Evolutionary conservation across 768 basidiomycete genomes (phyloP).

Genomic region (Phaeotremella skinneri): DNA sequence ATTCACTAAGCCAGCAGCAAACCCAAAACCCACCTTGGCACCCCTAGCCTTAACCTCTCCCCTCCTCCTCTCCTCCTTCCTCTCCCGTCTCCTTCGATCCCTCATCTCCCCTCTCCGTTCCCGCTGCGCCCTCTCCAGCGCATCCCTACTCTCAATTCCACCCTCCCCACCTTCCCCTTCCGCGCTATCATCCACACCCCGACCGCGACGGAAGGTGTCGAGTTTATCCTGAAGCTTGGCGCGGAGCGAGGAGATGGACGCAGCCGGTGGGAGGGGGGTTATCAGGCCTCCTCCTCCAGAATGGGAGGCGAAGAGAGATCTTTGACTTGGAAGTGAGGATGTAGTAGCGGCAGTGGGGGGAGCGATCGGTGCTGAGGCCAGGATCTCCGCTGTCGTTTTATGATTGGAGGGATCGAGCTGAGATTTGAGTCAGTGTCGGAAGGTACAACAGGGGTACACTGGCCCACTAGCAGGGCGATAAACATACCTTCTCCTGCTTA

Average conservation of each 20-base stretch:
- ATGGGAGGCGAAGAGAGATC: slow-evolving; percentile 1
- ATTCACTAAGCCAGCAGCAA: neutral
- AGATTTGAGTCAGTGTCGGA: neutral
- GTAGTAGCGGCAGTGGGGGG: slow-evolving; percentile 5
- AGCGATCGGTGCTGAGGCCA: slow-evolving; percentile 42
- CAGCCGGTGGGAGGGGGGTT: slow-evolving; percentile 42
- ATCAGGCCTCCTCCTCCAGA: slow-evolving; percentile 8
- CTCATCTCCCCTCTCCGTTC: slow-evolving; percentile 74
- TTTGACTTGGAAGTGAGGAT: slow-evolving; percentile 2
- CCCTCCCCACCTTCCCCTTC: slow-evolving; percentile 55
- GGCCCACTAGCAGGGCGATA: too few species aligned
- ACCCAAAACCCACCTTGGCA: slow-evolving; percentile 39
- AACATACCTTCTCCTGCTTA: slow-evolving; percentile 72
- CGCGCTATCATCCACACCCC: slow-evolving; percentile 37
- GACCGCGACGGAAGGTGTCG: slow-evolving; percentile 36
- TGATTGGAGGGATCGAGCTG: slow-evolving; percentile 93
- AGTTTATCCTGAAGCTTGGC: slow-evolving; percentile 44
- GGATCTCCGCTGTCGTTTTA: slow-evolving; percentile 67
- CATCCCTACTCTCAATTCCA: slow-evolving; percentile 62
- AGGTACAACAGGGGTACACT: too few species aligned
- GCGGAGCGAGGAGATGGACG: slow-evolving; percentile 43
- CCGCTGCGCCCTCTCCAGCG: slow-evolving; percentile 74
- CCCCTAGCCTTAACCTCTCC: slow-evolving; percentile 52
- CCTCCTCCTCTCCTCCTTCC: slow-evolving; percentile 71
- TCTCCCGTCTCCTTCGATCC: slow-evolving; percentile 79